Base-by-base conservation (phyloP, 257 asterid species). In the Nicotiana tabacum region DNA sequence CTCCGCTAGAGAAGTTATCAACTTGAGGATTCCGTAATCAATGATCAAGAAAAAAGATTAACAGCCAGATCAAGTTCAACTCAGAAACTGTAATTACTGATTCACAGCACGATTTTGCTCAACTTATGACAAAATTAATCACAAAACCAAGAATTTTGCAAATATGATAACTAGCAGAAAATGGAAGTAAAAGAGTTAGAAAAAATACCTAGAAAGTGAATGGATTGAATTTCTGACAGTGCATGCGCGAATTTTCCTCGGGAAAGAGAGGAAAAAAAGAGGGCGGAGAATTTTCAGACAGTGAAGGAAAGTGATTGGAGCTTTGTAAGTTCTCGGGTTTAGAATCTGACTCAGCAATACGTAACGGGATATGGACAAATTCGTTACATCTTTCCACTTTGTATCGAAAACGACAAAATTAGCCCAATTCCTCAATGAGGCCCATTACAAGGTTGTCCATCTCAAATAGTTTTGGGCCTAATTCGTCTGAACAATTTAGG, bases 321-420 rank as follows among this genome's bases (percentile, higher is more conserved):
- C 30, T 85, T 39, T 33, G 81, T 37, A 27, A 9, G 2, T 57
- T 37, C 58, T 24, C 8, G 46, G 67, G 30, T 61, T 69, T 18
- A 24, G 43, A 76, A 61, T 85, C 87, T 82, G 86, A 88, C 78
- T 83, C 88, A 74, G 85, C 90, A 83, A 77, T 76, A 27, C 77
- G 80, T 3, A 78, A 16, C 56, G 65, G 58, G 85, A 87, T 85
- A 82, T 82, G 33, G 58, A 66, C 83, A 35, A 81, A 35, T 48
- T 8, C n/a, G 80, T 74, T 74, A 27, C 64, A 27, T 15, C 46
- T 76, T 76, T 76, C 64, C 80, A 15, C 64, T 76, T 6, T 15
- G 11, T 27, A 0, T 51, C 80, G 5, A 51, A 27, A 51, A 29
- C 24, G 64, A 76, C 80, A 76, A 51, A 72, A 51, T 27, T 2